Evolutionary conservation across 192 early-diverging fungal genomes (phyloP), one percentile per base, ranked within the genome.

Genomic region (Ramicandelaber brevisporus): DNA sequence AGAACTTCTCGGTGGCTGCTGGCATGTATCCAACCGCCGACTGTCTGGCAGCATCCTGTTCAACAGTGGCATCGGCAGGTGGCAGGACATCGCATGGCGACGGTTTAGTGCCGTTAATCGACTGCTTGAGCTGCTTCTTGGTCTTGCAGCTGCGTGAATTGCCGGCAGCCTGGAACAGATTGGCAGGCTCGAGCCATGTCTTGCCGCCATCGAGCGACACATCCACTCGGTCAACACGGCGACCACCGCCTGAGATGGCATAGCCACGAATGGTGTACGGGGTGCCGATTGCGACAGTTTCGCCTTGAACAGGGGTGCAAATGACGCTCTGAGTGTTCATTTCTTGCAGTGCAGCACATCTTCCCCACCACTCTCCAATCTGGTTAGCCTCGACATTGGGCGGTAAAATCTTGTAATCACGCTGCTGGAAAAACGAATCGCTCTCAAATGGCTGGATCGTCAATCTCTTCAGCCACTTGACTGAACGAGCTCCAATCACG

Each of bases 361-460:
- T 37, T 17, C 48, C 43, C 57, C 57, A 60, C 21, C 40, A 60
- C 30, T 45, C 33, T 12, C 35, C 43, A 20, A 49, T 48, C 21
- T 60, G 55, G 12, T 16, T 30, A 27, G 50, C 51, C 38, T 52
- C 34, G 22, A 72, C 66, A 21, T 59, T 34, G 8, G 81, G 73
- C 13, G 81, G 82, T 18, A 87, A 50, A 15, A 87, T 79, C 37
- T 73, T 66, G 50, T 87, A 86, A 47, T 87, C 83, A 19, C 56
- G 55, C 34, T 62, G 62, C 34, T 87, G 83, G 49, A 80, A 86
- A 33, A 53, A 62, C 40, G 55, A 66, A 13, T 39, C 40, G 7
- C 74, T 73, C 36, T 68, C 64, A 13, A 37, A 16, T 19, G 61
- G 55, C 19, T 56, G 44, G 17, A 79, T 53, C 4, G 44, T 55